phyloP scores from a whole-genome alignment of 371 early-diverging fungal genomes.

The Lichtheimia ornata region DNA sequence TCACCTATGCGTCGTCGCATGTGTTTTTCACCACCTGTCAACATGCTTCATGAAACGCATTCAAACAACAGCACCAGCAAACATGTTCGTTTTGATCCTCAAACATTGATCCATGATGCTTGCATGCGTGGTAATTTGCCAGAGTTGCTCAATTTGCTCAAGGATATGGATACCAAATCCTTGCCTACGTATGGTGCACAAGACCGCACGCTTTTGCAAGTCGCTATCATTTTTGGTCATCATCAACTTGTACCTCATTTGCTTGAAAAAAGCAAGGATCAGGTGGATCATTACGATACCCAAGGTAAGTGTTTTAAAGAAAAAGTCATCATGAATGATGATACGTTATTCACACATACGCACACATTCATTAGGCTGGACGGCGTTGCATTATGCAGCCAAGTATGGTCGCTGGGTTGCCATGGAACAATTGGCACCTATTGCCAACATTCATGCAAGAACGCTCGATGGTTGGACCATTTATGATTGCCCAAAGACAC shows the following conservation, averaged over 20 bases:
- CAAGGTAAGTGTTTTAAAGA: slow-evolving; percentile 29
- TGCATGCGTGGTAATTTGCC: slow-evolving; percentile 39
- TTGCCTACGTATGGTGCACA: not conserved
- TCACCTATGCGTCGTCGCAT: not conserved
- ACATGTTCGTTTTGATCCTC: slow-evolving; percentile 41
- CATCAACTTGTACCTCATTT: slow-evolving; percentile 25
- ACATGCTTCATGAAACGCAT: too few relatives aligned
- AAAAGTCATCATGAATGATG: not conserved
- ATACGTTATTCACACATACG: not conserved
- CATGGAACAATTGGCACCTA: slow-evolving; percentile 29
- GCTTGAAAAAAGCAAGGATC: slow-evolving; percentile 17
- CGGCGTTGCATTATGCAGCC: slow-evolving; percentile 49
- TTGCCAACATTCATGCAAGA: slow-evolving; percentile 30
- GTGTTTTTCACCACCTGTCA: too few relatives aligned
- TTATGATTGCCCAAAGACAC: slow-evolving; percentile 41
- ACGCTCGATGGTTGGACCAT: slow-evolving; percentile 32
- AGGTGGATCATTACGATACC: slow-evolving; percentile 38
- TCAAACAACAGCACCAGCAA: too few relatives aligned
- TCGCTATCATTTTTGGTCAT: slow-evolving; percentile 39
- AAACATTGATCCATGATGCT: slow-evolving; percentile 35
- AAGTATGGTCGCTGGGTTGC: slow-evolving; percentile 40
- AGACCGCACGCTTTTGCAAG: slow-evolving; percentile 28
- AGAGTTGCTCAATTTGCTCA: slow-evolving; percentile 15
- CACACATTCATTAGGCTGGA: slow-evolving; percentile 32
- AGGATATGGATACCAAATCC: not conserved